Percentiles rank a stretch among this genome's conserved stretches.
Evolutionary conservation across 2,329 filamentous ascomycete genomes (phyloP).

Genomic region (Fusarium redolens): DNA sequence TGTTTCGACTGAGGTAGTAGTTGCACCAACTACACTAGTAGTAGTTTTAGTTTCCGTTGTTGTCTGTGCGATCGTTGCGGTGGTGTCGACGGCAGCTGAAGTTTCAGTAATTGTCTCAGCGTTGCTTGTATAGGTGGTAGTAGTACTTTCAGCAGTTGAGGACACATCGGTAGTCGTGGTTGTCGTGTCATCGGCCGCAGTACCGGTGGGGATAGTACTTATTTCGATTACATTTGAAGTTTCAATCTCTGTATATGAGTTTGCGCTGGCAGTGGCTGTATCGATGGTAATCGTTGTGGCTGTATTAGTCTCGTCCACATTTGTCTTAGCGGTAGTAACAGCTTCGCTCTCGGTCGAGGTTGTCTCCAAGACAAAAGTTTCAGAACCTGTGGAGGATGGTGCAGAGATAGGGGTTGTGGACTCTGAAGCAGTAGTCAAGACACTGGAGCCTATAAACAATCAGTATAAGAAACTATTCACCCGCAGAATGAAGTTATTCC

Average conservation of each 20-base stretch:
- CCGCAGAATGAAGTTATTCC: not conserved
- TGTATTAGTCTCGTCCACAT: not conserved
- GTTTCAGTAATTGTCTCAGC: rapidly evolving
- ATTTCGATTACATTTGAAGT: rapidly evolving
- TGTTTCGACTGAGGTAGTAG: rapidly evolving
- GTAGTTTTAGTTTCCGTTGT: not conserved
- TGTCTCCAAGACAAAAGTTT: not conserved
- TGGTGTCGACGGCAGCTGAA: not conserved
- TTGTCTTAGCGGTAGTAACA: rapidly evolving
- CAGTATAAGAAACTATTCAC: not conserved
- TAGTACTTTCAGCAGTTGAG: rapidly evolving
- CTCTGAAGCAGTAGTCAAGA: not conserved
- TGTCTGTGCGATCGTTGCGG: rapidly evolving
- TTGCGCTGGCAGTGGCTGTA: not conserved
- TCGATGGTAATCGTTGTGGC: not conserved
- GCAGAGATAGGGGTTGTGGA: not conserved
- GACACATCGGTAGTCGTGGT: not conserved
- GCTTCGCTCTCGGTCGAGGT: not conserved
- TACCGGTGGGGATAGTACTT: no score
- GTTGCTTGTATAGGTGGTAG: rapidly evolving
- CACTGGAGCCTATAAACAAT: not conserved
- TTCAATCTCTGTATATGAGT: rapidly evolving
- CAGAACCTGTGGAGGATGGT: not conserved
- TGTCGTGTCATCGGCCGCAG: not conserved
- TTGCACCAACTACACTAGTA: rapidly evolving